Conservation (phyloP, 2,329 filamentous ascomycete species). For the Dendryphion nanum region DNA sequence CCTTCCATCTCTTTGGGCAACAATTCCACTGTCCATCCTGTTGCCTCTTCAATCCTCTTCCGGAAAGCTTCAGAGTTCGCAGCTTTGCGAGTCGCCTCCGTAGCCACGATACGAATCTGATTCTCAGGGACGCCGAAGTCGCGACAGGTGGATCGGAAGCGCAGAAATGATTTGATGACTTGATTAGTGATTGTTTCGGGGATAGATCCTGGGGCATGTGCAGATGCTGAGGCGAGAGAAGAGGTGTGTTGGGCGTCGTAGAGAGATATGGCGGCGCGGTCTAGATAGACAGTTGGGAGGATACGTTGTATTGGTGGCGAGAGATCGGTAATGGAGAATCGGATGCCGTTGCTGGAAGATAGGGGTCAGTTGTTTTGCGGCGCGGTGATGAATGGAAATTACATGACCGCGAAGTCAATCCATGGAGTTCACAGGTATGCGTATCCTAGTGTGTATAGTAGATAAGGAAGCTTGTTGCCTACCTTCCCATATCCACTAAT, state of each 20-base stretch:
- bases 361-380: constrained; percentile 5
- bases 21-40: constrained; percentile 69
- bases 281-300: constrained; percentile 73
- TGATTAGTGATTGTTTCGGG: constrained; percentile 58
- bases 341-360: constrained; percentile 78
- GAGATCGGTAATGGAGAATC: constrained; percentile 86
- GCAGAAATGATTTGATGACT: constrained; percentile 66
- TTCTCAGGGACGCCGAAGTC: constrained; percentile 64
- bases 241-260: constrained; percentile 78
- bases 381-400: neutral
- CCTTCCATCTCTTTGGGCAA: constrained; percentile 80
- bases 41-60: constrained; percentile 59
- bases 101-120: constrained; percentile 76
- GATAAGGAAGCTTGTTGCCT: constrained; percentile 1
- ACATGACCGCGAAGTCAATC: too few species aligned
- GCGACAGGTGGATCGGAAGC: constrained; percentile 69
- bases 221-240: constrained; percentile 34
- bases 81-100: constrained; percentile 83
- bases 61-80: constrained; percentile 70
- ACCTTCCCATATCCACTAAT: constrained; percentile 37
- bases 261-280: constrained; percentile 77
- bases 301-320: constrained; percentile 68
- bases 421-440: too few species aligned
- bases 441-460: too few species aligned
- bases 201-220: constrained; percentile 49